These are phyloP conservation scores for Sclerotinia borealis DNA, from an alignment of 2,329 filamentous ascomycete species.

Conservation along the genomic window DNA sequence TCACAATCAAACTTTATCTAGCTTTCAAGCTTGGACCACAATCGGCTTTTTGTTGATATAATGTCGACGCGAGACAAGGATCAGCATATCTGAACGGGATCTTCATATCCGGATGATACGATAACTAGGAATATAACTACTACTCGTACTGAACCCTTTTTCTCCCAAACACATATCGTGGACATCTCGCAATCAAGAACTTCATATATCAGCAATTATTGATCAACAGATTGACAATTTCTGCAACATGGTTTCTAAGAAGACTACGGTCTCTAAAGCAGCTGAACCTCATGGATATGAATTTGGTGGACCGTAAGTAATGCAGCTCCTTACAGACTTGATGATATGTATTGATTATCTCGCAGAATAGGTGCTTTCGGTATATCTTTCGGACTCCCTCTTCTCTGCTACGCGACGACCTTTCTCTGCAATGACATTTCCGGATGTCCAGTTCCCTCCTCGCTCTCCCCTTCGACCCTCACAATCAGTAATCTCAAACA, in stretches of 20 bases:
- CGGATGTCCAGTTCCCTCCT: slow-evolving; percentile 80
- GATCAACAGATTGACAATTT: neutral
- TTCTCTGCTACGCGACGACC: slow-evolving; percentile 70
- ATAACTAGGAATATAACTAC: too few species aligned
- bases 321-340: neutral
- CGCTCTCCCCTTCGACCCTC: slow-evolving; percentile 66
- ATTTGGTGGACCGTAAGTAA: slow-evolving; percentile 33
- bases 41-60: neutral
- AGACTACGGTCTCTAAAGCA: slow-evolving; percentile 20
- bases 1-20: too few species aligned
- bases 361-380: slow-evolving; percentile 65
- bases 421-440: slow-evolving; percentile 91
- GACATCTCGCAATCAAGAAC: neutral
- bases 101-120: neutral
- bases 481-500: slow-evolving; percentile 66
- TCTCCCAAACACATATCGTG: too few species aligned
- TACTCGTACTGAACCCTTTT: too few species aligned
- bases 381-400: slow-evolving; percentile 74
- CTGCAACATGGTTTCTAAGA: slow-evolving; percentile 25
- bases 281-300: slow-evolving; percentile 31
- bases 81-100: neutral
- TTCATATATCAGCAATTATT: neutral
- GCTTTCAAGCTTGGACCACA: neutral
- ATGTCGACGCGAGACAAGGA: neutral
- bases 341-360: slow-evolving; percentile 2